Evolutionary conservation across 345 rosid species (phyloP).

Genomic region (Microcos paniculata): DNA sequence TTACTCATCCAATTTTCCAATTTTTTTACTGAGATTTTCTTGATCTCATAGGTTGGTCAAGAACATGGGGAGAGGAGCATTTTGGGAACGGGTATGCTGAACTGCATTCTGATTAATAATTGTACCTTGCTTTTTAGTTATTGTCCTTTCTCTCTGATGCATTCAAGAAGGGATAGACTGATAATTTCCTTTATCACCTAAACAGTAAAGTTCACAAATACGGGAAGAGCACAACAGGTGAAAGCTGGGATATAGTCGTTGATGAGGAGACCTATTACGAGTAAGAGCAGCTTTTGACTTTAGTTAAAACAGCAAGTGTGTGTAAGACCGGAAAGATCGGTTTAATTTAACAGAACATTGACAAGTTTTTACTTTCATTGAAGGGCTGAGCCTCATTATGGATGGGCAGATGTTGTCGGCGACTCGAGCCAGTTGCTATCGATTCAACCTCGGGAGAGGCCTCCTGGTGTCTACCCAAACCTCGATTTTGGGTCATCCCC

Average conservation of each 20-base stretch:
- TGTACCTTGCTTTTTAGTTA: neutral
- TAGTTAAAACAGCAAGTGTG: neutral
- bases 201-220: slow-evolving; percentile 96
- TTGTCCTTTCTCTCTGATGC: neutral
- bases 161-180: neutral
- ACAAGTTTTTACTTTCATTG: slow-evolving; percentile 11
- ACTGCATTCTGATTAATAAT: neutral
- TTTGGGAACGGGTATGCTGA: slow-evolving; percentile 82
- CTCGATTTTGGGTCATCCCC: slow-evolving; percentile 67
- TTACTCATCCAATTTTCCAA: neutral
- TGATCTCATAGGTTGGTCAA: slow-evolving; percentile 75
- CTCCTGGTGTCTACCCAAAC: slow-evolving; percentile 82
- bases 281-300: slow-evolving; percentile 43
- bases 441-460: slow-evolving; percentile 72
- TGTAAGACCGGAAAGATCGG: neutral
- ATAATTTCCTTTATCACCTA: slow-evolving; percentile 9
- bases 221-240: slow-evolving; percentile 92
- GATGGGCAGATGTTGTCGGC: slow-evolving; percentile 97
- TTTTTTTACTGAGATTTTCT: slow-evolving; percentile 1
- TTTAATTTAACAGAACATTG: neutral
- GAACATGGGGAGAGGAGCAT: slow-evolving; percentile 99
- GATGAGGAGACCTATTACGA: slow-evolving; percentile 91
- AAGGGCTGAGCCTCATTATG: slow-evolving; percentile 98
- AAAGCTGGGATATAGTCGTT: slow-evolving; percentile 96
- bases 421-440: slow-evolving; percentile 85